These are phyloP conservation scores for Barnettozyma salicaria DNA, from an alignment of 805 yeast genomes.

Conservation along the genomic window DNA sequence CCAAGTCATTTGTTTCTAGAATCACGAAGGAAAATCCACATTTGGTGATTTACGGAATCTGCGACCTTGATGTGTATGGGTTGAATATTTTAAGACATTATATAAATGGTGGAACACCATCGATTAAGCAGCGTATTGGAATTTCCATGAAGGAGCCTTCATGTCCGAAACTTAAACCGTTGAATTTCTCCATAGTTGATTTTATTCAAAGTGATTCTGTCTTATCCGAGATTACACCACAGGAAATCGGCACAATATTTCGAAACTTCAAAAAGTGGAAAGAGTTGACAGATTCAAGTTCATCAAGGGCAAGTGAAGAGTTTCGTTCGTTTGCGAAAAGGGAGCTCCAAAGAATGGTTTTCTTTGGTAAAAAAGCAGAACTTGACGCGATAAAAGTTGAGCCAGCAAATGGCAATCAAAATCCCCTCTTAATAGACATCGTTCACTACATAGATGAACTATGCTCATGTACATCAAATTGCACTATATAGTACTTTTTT, in stretches of 20 bases:
- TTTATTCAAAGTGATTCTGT: slow-evolving; percentile 12
- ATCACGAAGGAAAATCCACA: slow-evolving; percentile 23
- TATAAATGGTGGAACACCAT: slow-evolving; percentile 19
- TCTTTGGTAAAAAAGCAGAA: slow-evolving; percentile 53
- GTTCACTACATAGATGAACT: slow-evolving; percentile 4
- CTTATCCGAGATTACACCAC: slow-evolving; percentile 18
- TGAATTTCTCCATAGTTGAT: slow-evolving; percentile 18
- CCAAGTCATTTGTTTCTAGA: slow-evolving; percentile 37
- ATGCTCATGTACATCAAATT: not conserved
- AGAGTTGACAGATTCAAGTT: not conserved
- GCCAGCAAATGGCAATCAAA: not conserved
- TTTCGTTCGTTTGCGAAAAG: slow-evolving; percentile 22
- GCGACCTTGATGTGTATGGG: slow-evolving; percentile 69
- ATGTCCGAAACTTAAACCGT: slow-evolving; percentile 14
- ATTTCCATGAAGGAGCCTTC: not conserved
- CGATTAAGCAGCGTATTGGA: slow-evolving; percentile 2
- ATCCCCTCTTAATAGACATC: not conserved
- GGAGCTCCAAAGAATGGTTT: slow-evolving; percentile 54
- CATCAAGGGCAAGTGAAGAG: not conserved
- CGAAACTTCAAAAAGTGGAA: slow-evolving; percentile 9
- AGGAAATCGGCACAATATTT: slow-evolving; percentile 28
- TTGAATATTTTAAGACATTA: slow-evolving; percentile 48
- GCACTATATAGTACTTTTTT: too few species aligned
- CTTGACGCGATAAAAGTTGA: slow-evolving; percentile 36
- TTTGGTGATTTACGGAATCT: slow-evolving; percentile 38